Evolutionary conservation across 2,329 filamentous ascomycete species (phyloP), one percentile per base, ranked within the genome.

Genomic region (Aspergillus arachidicola): DNA sequence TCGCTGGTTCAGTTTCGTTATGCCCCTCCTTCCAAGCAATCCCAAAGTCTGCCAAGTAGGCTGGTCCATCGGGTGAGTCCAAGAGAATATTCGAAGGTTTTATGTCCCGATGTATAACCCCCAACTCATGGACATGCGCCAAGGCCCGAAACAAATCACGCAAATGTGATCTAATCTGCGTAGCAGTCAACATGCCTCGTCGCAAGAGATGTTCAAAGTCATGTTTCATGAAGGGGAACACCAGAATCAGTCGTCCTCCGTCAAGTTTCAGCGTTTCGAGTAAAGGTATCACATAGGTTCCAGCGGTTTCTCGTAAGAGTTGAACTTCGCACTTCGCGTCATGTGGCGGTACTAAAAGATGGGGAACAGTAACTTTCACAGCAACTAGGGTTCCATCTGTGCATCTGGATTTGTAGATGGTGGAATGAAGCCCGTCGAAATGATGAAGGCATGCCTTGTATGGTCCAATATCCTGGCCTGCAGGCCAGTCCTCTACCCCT

Each of bases 41-140:
- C 57, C 95, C 94, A 79, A 99, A 98, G 76, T 99, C 95, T 41
- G 92, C 88, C 2, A 99, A 84, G 69, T 89, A 91, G 4, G 91
- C 92, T 5, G 92, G 91, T 0, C 91, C 91, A 6, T 85, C 81
- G 0, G 85, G 80, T 0, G 89, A 87, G 48, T 85, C 81, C 53
- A 97, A 84, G 10, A 97, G 82, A 41, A 99, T 85, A 59, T 97
- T 96, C 0, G 93, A 93, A 0, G 95, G 95, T 73, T 99, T 99
- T 74, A 99, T 82, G 73, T 99, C 95, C 61, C 95, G 89, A 76
- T 99, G 95, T 60, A 99, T 90, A 62, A 99, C 93, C 9, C 88
- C 90, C 28, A 87, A 80, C 9, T 76, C 69, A 75, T 99, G 95
- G 2, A 97, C 82, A 69, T 91, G 85, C 2, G 80, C 80, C 2